Conservation (phyloP, 2,329 filamentous ascomycete genomes). For the Torrubiella hemipterigena region DNA sequence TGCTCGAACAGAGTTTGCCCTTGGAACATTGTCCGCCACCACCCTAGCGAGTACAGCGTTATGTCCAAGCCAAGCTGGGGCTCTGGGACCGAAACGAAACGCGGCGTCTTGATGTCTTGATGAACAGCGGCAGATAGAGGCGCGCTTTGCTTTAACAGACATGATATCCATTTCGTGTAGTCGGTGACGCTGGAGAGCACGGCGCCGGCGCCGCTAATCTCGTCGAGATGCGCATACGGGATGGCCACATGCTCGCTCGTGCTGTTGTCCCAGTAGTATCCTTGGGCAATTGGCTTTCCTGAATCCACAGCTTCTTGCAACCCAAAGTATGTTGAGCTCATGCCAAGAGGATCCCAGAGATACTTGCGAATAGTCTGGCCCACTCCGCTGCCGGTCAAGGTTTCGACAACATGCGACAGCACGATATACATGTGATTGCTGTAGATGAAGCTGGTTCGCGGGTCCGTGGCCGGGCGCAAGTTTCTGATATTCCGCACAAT, state of each 20-base stretch:
- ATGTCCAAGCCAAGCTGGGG: slow-evolving; percentile 3
- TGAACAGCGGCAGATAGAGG: slow-evolving; percentile 14
- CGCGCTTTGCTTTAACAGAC: slow-evolving; percentile 23
- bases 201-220: slow-evolving; percentile 26
- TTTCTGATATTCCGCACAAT: slow-evolving; percentile 30
- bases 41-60: slow-evolving; percentile 16
- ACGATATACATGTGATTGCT: slow-evolving; percentile 37
- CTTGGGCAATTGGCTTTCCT: slow-evolving; percentile 22
- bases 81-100: slow-evolving; percentile 17
- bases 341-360: slow-evolving; percentile 34
- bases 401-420: slow-evolving; percentile 32
- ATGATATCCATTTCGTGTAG: slow-evolving; percentile 38
- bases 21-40: slow-evolving; percentile 13
- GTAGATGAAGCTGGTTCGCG: slow-evolving; percentile 34
- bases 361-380: slow-evolving; percentile 24
- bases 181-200: slow-evolving; percentile 35
- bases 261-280: slow-evolving; percentile 26
- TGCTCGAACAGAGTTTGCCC: slow-evolving; percentile 18
- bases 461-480: slow-evolving; percentile 29
- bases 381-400: slow-evolving; percentile 22
- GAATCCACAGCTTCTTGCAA: slow-evolving; percentile 13
- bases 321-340: slow-evolving; percentile 28
- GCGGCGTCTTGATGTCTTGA: slow-evolving; percentile 15
- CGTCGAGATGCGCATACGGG: slow-evolving; percentile 14
- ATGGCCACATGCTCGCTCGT: slow-evolving; percentile 11